These are phyloP conservation scores for Microdochium nivale DNA, from an alignment of 2,329 filamentous ascomycete species.

Conservation along the genomic window DNA sequence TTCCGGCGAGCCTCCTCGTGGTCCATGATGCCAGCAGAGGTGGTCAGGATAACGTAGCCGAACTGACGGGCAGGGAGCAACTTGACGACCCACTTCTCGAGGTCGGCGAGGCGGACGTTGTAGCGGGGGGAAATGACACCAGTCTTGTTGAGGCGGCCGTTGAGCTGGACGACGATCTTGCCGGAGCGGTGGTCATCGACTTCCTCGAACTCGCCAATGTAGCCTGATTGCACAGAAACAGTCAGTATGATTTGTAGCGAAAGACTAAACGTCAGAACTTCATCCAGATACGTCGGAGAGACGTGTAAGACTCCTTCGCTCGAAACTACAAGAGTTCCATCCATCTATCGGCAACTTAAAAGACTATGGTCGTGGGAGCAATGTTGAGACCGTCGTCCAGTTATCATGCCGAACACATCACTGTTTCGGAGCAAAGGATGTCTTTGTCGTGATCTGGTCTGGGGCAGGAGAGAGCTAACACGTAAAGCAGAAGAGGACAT, in stretches of 20 bases:
- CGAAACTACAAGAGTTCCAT: constrained; percentile 31
- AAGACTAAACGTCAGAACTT: constrained; percentile 87
- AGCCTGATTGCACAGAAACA: constrained; percentile 50
- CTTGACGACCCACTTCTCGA: constrained; percentile 99
- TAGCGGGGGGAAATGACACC: constrained; percentile 99
- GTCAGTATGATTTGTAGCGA: constrained; percentile 71
- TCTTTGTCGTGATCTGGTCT: neutral
- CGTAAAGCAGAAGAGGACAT: constrained; percentile 30
- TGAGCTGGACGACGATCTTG: constrained; percentile 99
- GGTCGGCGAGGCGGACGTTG: constrained; percentile 94
- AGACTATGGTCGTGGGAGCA: constrained; percentile 79
- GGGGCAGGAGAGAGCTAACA: constrained; percentile 2
- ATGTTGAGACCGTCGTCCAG: constrained; percentile 88
- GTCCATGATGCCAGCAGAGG: constrained; percentile 99
- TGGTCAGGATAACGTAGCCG: constrained; percentile 98
- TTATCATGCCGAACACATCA: constrained; percentile 92
- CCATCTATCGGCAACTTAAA: constrained; percentile 99
- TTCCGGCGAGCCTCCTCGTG: constrained; percentile 99
- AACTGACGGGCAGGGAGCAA: constrained; percentile 99
- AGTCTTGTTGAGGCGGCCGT: constrained; percentile 98
- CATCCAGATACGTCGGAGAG: constrained; percentile 65
- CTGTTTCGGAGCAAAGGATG: neutral
- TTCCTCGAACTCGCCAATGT: constrained; percentile 99
- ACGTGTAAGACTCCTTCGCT: constrained; percentile 93
- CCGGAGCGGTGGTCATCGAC: constrained; percentile 98